A percentile compares a stretch with the other conserved stretches of the same genome.
Conservation (phyloP, 306 rosid genomes). For the Sechiopsis laciniata region DNA sequence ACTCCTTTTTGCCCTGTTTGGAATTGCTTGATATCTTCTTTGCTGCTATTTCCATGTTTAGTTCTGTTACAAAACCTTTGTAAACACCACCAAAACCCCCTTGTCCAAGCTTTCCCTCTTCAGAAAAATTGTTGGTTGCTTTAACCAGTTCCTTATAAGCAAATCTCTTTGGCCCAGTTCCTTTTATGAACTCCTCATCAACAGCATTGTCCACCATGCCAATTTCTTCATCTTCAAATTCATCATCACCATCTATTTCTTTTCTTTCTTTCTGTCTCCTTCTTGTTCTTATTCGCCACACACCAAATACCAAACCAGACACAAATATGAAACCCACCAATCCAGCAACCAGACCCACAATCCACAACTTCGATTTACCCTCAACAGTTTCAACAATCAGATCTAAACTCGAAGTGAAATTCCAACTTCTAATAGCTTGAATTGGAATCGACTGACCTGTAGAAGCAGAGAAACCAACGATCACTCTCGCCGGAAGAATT, state of each 20-base stretch:
- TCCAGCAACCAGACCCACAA: slow-evolving; percentile 10
- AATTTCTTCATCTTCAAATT: slow-evolving; percentile 17
- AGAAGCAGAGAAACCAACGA: slow-evolving; percentile 19
- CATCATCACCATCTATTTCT: slow-evolving; percentile 12
- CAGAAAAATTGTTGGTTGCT: slow-evolving; percentile 13
- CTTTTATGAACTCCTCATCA: slow-evolving; percentile 9
- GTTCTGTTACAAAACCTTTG: not conserved
- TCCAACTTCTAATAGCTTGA: slow-evolving; percentile 15
- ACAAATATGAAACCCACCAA: not conserved
- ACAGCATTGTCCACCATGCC: not conserved
- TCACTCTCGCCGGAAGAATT: slow-evolving; percentile 13
- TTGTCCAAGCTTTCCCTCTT: not conserved
- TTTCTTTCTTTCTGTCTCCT: not conserved
- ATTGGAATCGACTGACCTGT: slow-evolving; percentile 13
- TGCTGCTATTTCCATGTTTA: slow-evolving; percentile 11
- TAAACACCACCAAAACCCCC: too few species aligned
- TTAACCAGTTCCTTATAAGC: slow-evolving; percentile 4
- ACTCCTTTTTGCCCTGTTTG: slow-evolving; percentile 19
- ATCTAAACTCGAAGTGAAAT: slow-evolving; percentile 14
- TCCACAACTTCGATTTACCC: not conserved
- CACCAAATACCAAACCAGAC: not conserved
- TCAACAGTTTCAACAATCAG: not conserved
- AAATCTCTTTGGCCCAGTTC: slow-evolving; percentile 22
- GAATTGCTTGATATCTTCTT: slow-evolving; percentile 18
- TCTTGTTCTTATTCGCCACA: not conserved